Base-by-base conservation (phyloP, 306 rosid genomes). In the Trichosanthes cucumerina region DNA sequence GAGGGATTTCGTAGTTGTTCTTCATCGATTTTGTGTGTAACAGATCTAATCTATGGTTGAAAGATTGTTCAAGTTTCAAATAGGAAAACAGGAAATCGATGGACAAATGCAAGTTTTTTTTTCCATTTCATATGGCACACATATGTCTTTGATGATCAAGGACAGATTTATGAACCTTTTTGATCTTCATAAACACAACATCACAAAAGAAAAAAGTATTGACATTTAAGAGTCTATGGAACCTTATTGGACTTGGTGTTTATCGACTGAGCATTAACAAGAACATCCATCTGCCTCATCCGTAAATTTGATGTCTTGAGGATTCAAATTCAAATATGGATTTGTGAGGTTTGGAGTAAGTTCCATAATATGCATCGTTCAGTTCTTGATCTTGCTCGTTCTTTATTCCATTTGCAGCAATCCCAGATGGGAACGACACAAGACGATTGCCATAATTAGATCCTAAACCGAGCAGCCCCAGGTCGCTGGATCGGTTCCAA, bases 341-440 rank as follows among this genome's bases (percentile, higher is more conserved):
- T 31, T 79, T 72, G 56, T 84, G 74, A 65, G 82, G 82, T 71
- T 56, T 86, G 63, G 89, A 47, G 60, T 73, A 88, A 84, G 92
- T 87, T 76, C 91, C 92, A 83, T 85, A 88, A 16, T 76, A 81
- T 78, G 84, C 84, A 72, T 82, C 82, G 6, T 81, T 89, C 75
- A 83, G 82, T 28, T 90, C 54, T 41, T 2, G 84, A 77, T 85
- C 89, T 31, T 86, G 92, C 63, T 81, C 91, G 19, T 65, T 59
- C 80, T 85, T 87, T 6, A 85, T 59, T 65, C 81, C 84, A 75
- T 83, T 85, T 49, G 86, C 75, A 71, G 83, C 75, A 49, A 79
- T 54, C 41, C 85, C 91, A 82, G 85, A 82, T 62, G 93, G 60
- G 62, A 49, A 73, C 7, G 78, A 49, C 78, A 49, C 4, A 10